phyloP scores from a whole-genome alignment of 257 asterid species.

The Scutellaria baicalensis region DNA sequence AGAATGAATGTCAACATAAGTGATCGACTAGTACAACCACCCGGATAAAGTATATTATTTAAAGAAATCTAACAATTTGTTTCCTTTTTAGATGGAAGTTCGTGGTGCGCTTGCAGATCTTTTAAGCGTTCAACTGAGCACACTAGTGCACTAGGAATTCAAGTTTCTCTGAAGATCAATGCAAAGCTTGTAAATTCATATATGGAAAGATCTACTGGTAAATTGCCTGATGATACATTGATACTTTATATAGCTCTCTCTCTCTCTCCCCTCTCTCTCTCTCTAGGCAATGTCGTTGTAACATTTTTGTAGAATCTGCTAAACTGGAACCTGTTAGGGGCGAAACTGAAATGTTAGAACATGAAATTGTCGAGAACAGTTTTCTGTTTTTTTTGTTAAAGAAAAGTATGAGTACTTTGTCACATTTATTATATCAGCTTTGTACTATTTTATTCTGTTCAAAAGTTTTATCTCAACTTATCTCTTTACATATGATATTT shows the following conservation, averaged over 20 bases:
- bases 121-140: slow-evolving; percentile 59
- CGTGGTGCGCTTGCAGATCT: slow-evolving; percentile 93
- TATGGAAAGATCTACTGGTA: background rate
- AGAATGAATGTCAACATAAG: background rate
- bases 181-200: slow-evolving; percentile 2
- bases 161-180: background rate
- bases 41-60: background rate
- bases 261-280: background rate
- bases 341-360: background rate
- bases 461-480: no score
- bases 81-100: slow-evolving; percentile 63
- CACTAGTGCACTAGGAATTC: slow-evolving; percentile 33
- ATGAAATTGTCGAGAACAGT: background rate
- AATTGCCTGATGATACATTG: background rate
- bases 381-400: background rate
- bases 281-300: background rate
- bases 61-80: background rate
- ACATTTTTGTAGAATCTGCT: slow-evolving; percentile 8
- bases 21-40: background rate
- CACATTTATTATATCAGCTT: no score
- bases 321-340: background rate
- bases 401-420: no score
- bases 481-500: no score
- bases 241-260: background rate
- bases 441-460: no score